Conservation (phyloP, 2,329 filamentous ascomycete species). For the Xylaria sp. region DNA sequence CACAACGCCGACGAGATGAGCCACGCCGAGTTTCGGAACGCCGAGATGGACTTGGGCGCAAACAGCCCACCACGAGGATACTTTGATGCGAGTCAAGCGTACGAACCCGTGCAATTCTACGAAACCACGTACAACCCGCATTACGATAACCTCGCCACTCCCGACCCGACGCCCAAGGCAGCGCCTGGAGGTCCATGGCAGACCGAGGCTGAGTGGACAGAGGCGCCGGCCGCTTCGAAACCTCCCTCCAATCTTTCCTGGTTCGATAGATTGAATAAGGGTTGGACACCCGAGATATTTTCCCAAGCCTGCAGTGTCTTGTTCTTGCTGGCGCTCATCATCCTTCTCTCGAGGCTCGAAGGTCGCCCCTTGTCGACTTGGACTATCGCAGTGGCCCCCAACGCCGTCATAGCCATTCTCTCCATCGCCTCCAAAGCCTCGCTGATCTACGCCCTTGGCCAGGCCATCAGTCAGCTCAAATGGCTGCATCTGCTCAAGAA, state of each 20-base stretch:
- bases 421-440: constrained; percentile 35
- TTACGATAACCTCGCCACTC: neutral
- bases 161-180: constrained; percentile 2
- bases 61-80: neutral
- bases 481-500: constrained; percentile 30
- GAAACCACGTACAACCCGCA: neutral
- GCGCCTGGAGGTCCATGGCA: neutral
- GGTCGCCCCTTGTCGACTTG: constrained; percentile 28
- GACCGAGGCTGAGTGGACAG: constrained; percentile 1
- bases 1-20: neutral
- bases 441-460: constrained; percentile 30
- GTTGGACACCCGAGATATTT: constrained; percentile 24
- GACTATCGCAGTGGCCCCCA: constrained; percentile 30
- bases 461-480: constrained; percentile 31
- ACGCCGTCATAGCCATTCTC: constrained; percentile 33
- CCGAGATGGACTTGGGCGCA: neutral
- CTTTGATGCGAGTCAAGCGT: constrained; percentile 5
- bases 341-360: constrained; percentile 31
- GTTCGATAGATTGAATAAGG: constrained; percentile 17
- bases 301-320: constrained; percentile 22
- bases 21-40: neutral
- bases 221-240: neutral
- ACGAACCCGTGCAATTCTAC: constrained; percentile 14
- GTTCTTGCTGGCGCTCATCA: constrained; percentile 30
- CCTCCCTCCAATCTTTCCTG: constrained; percentile 9